phyloP scores from a whole-genome alignment of 306 rosid species.

The Fagus crenata region DNA sequence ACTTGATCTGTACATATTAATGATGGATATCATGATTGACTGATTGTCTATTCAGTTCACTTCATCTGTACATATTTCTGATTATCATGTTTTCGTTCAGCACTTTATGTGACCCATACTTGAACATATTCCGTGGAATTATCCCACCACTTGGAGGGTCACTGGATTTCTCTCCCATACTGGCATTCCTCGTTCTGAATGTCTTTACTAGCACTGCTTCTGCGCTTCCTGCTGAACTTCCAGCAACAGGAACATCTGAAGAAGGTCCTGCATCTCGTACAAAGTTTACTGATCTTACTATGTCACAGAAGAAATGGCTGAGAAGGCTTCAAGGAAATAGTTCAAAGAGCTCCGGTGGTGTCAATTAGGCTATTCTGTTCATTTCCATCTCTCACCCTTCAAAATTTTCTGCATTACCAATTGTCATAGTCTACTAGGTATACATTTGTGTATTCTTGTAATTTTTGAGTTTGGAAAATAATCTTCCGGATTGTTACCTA shows the following conservation, averaged over 20 bases:
- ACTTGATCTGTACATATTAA: background rate
- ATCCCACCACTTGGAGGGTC: slow-evolving; percentile 97
- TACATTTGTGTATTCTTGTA: background rate
- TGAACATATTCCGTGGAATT: slow-evolving; percentile 92
- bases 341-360: slow-evolving; percentile 39
- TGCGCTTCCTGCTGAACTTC: slow-evolving; percentile 98
- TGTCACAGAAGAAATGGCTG: slow-evolving; percentile 79
- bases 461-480: background rate
- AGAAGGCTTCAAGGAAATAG: slow-evolving; percentile 67
- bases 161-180: slow-evolving; percentile 88
- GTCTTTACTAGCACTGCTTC: slow-evolving; percentile 92
- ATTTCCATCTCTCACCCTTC: slow-evolving; percentile 25
- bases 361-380: slow-evolving; percentile 31
- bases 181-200: slow-evolving; percentile 81
- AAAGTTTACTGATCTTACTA: slow-evolving; percentile 34
- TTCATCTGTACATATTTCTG: background rate
- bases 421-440: slow-evolving; percentile 15
- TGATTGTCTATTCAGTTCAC: background rate
- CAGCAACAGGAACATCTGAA: slow-evolving; percentile 44
- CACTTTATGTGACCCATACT: slow-evolving; percentile 89
- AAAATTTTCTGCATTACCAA: slow-evolving; percentile 21
- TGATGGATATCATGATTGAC: slow-evolving; percentile 14
- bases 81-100: slow-evolving; percentile 46
- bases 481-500: background rate
- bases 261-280: slow-evolving; percentile 31